Conservation (phyloP, 2,329 filamentous ascomycete species). For the Boeremia exigua region DNA sequence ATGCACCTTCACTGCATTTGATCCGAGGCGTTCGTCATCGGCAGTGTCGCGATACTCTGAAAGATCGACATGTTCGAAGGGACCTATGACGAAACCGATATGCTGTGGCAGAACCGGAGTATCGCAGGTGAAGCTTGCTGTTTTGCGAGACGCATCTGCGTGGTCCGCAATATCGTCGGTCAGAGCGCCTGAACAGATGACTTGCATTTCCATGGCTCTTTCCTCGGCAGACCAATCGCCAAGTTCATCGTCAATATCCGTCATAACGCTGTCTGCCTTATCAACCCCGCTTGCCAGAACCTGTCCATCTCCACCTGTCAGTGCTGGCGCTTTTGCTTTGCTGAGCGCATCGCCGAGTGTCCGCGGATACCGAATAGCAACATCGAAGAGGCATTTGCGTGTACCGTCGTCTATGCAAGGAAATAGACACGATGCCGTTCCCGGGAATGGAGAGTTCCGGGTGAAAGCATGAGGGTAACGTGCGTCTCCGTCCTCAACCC, state of each 20-base stretch:
- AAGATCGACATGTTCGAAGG: slow-evolving; percentile 91
- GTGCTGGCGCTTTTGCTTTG: slow-evolving; percentile 41
- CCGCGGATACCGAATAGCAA: slow-evolving; percentile 83
- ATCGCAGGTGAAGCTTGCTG: slow-evolving; percentile 78
- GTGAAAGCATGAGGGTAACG: slow-evolving; percentile 94
- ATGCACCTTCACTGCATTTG: slow-evolving; percentile 85
- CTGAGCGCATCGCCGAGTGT: slow-evolving; percentile 78
- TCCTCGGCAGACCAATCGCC: slow-evolving; percentile 73
- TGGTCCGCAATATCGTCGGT: slow-evolving; percentile 82
- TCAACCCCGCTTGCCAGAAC: slow-evolving; percentile 27
- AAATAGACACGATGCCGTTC: slow-evolving; percentile 84
- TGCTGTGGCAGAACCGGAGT: slow-evolving; percentile 80
- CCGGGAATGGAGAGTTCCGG: slow-evolving; percentile 77
- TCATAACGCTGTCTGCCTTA: slow-evolving; percentile 43
- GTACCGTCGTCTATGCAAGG: slow-evolving; percentile 89
- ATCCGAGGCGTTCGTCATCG: slow-evolving; percentile 87
- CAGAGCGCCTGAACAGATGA: slow-evolving; percentile 88
- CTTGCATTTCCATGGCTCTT: slow-evolving; percentile 83
- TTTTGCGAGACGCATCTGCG: slow-evolving; percentile 80
- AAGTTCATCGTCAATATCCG: slow-evolving; percentile 46
- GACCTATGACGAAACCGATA: slow-evolving; percentile 90
- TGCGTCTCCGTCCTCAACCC: slow-evolving; percentile 77
- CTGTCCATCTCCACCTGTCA: slow-evolving; percentile 22
- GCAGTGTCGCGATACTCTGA: slow-evolving; percentile 88
- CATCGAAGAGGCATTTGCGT: slow-evolving; percentile 82